Conservation (phyloP, 2,329 filamentous ascomycete genomes). For the Ilyonectria destructans region DNA sequence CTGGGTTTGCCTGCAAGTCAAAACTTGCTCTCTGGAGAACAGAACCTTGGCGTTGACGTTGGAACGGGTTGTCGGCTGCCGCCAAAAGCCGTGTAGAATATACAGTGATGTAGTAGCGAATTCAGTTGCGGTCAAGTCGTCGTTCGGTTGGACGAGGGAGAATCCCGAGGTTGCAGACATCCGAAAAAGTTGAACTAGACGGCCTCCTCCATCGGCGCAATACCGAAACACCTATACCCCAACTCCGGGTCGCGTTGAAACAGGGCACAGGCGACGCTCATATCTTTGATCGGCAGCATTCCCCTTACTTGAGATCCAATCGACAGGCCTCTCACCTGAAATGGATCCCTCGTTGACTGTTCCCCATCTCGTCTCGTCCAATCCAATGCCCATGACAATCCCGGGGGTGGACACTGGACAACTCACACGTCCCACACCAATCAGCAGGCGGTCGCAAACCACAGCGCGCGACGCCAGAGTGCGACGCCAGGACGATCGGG, state of each 20-base stretch:
- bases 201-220: slow-evolving; percentile 2
- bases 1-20: background rate
- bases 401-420: slow-evolving; percentile 23
- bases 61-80: slow-evolving; percentile 8
- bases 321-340: slow-evolving; percentile 21
- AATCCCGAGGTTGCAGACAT: background rate
- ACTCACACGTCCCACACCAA: slow-evolving; percentile 26
- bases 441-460: slow-evolving; percentile 19
- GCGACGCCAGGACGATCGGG: slow-evolving; percentile 18
- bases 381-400: slow-evolving; percentile 26
- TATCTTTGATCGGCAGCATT: slow-evolving; percentile 15
- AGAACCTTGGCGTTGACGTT: slow-evolving; percentile 5
- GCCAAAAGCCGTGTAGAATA: background rate
- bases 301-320: slow-evolving; percentile 17
- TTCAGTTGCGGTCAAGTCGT: background rate
- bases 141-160: background rate
- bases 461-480: slow-evolving; percentile 9
- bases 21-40: slow-evolving; percentile 12
- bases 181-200: slow-evolving; percentile 1
- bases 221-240: slow-evolving; percentile 1
- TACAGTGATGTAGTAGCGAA: background rate
- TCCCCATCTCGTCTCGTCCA: slow-evolving; percentile 16
- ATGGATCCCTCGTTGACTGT: slow-evolving; percentile 20
- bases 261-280: background rate
- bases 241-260: slow-evolving; percentile 1